Conservation (phyloP, 257 asterid genomes). For the Capsicum rhomboideum region DNA sequence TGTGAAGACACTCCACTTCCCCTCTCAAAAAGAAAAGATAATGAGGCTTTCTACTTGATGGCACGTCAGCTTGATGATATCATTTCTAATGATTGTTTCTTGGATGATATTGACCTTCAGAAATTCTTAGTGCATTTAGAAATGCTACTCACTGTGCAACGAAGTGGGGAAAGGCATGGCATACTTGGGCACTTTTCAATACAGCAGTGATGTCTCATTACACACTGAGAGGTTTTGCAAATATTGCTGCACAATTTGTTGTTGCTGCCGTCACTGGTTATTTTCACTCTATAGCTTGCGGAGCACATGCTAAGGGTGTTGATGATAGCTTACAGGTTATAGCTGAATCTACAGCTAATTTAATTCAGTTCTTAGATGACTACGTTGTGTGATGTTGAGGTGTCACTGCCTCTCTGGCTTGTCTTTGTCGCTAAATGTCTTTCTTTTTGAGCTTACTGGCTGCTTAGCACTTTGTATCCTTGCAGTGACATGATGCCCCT, state of each 20-base stretch:
- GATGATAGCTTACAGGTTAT: constrained; percentile 96
- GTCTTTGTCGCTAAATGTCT: background rate
- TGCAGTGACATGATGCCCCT: background rate
- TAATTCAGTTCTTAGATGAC: background rate
- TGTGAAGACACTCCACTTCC: background rate
- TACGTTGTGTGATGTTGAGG: background rate
- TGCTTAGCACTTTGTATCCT: background rate
- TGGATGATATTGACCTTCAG: constrained; percentile 28
- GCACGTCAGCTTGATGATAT: constrained; percentile 9
- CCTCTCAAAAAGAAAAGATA: background rate
- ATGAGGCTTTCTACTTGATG: background rate
- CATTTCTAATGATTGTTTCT: constrained; percentile 1
- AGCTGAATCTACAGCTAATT: background rate
- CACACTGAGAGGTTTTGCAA: constrained; percentile 61
- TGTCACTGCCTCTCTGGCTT: background rate
- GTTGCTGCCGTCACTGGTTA: constrained; percentile 97
- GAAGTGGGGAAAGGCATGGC: constrained; percentile 98
- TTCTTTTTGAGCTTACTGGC: background rate
- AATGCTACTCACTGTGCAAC: constrained; percentile 85
- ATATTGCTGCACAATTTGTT: constrained; percentile 70
- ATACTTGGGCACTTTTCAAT: constrained; percentile 95
- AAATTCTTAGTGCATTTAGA: constrained; percentile 76
- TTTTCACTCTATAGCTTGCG: constrained; percentile 97
- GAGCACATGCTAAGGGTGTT: constrained; percentile 95
- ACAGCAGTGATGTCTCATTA: constrained; percentile 99